These are phyloP conservation scores for Magnusiomyces ingens DNA, from an alignment of 1,139 yeast species.

Conservation along the genomic window DNA sequence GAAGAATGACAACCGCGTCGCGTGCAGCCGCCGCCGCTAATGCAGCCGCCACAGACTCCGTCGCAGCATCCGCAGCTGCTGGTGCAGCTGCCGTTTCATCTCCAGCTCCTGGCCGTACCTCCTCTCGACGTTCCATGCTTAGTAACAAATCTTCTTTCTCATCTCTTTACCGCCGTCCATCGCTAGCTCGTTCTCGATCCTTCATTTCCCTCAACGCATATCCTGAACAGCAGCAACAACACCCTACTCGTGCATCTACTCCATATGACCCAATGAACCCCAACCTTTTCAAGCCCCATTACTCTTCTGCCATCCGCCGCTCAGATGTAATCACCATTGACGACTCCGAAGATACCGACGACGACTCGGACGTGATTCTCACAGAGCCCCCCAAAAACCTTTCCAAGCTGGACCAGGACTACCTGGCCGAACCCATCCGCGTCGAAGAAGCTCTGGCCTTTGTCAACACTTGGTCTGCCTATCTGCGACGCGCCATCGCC, in stretches of 20 bases:
- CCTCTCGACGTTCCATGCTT: not conserved
- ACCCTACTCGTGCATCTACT: slow-evolving; percentile 2
- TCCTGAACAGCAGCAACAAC: not conserved
- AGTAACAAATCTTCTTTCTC: not conserved
- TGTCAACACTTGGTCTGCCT: slow-evolving; percentile 32
- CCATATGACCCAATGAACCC: not conserved
- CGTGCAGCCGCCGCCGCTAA: not conserved
- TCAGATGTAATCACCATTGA: slow-evolving; percentile 9
- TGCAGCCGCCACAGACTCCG: not conserved
- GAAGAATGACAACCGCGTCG: slow-evolving; percentile 4
- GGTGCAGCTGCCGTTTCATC: not conserved
- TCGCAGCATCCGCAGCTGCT: not conserved
- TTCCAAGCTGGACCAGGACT: slow-evolving; percentile 9
- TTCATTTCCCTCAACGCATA: slow-evolving; percentile 3
- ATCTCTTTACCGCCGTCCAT: slow-evolving; percentile 5
- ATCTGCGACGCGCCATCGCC: slow-evolving; percentile 32
- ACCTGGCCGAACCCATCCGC: slow-evolving; percentile 7
- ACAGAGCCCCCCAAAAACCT: not conserved
- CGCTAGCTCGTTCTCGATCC: slow-evolving; percentile 1
- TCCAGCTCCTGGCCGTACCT: not conserved
- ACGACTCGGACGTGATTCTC: not conserved
- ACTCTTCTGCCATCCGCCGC: slow-evolving; percentile 4
- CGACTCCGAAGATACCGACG: not conserved
- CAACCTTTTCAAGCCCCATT: not conserved
- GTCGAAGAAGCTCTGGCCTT: slow-evolving; percentile 30